Evolutionary conservation across 2,329 filamentous ascomycete genomes (phyloP), one percentile per base, ranked within the genome.

Genomic region (Colletotrichum lentis): DNA sequence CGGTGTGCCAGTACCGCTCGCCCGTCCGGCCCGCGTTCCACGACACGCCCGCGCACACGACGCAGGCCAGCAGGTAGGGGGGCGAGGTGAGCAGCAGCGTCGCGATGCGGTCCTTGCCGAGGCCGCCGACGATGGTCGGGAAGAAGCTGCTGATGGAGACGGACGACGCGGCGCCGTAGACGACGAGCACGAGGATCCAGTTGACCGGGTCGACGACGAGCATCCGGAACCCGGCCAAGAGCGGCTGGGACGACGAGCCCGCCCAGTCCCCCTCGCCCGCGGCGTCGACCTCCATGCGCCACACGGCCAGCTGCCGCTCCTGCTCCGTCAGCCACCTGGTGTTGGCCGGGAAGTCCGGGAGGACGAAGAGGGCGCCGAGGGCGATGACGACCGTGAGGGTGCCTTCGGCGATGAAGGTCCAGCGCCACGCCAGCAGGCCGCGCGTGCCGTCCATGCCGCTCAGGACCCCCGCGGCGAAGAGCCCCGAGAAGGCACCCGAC

Each of bases 371-470:
- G 1, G 76, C 76, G 59, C 71, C 69, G 10, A 76, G 35, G 0
- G 86, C 87, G 64, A 89, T 82, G 2, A 83, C 43, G 3, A 47
- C n/a, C 3, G 22, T 49, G 14, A 63, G 55, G n/a, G 39, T 47
- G 12, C 80, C 72, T 46, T 82, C 80, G 1, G 82, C 74, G 5
- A 82, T 72, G 53, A 83, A 78, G 6, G 87, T 79, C 85, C 85
- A 88, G 74, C 85, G 84, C 86, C 86, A 88, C 2, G 62, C 69
- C 18, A 62, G 58, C 1, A 70, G 59, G 0, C 69, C 69, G 16
- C 27, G 22, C 8, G 52, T 22, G 5, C 67, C 69, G 20, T 70
- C 67, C 69, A 70, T 67, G 22, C 67, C 62, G 39, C 47, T 65
- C 6, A 66, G 69, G 37, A 74, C 69, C 0, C 66, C 72, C 18